Evolutionary conservation across 2,329 filamentous ascomycete species (phyloP).

Genomic region (Alternaria ethzedia): DNA sequence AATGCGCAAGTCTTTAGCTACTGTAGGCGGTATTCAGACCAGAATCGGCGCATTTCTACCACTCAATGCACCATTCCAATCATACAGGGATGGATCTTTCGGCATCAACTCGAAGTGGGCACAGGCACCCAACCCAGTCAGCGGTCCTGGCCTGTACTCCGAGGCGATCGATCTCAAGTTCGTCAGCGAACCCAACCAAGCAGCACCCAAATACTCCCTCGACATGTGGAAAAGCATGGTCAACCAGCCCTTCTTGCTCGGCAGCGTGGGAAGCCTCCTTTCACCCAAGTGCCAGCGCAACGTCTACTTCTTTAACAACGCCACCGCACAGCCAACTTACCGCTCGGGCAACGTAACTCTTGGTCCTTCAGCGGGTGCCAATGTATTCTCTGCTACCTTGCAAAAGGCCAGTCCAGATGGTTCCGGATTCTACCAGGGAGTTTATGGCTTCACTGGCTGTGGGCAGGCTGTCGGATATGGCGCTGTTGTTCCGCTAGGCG

Average conservation of each 20-base stretch:
- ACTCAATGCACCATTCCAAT: neutral
- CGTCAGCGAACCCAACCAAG: neutral
- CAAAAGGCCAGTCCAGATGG: constrained; percentile 10
- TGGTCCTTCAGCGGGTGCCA: constrained; percentile 9
- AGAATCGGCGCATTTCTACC: constrained; percentile 13
- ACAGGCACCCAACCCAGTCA: constrained; percentile 4
- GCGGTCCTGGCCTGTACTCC: constrained; percentile 11
- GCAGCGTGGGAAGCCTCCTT: neutral
- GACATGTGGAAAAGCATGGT: constrained; percentile 5
- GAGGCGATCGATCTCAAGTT: constrained; percentile 17
- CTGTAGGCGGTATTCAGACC: constrained; percentile 5
- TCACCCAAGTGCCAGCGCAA: constrained; percentile 14
- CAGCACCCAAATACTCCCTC: constrained; percentile 6
- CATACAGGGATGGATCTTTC: constrained; percentile 4
- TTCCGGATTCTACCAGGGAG: constrained; percentile 3
- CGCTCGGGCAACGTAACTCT: constrained; percentile 13
- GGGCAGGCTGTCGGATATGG: constrained; percentile 16
- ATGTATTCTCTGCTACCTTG: neutral
- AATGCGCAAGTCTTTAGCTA: neutral
- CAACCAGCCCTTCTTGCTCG: constrained; percentile 13
- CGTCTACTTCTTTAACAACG: constrained; percentile 13
- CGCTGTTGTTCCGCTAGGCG: constrained; percentile 8
- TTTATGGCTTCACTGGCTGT: constrained; percentile 15
- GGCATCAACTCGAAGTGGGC: constrained; percentile 14
- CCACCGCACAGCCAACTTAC: constrained; percentile 9